phyloP scores from a whole-genome alignment of 2,329 filamentous ascomycete genomes.

The Exophiala viscosa region DNA sequence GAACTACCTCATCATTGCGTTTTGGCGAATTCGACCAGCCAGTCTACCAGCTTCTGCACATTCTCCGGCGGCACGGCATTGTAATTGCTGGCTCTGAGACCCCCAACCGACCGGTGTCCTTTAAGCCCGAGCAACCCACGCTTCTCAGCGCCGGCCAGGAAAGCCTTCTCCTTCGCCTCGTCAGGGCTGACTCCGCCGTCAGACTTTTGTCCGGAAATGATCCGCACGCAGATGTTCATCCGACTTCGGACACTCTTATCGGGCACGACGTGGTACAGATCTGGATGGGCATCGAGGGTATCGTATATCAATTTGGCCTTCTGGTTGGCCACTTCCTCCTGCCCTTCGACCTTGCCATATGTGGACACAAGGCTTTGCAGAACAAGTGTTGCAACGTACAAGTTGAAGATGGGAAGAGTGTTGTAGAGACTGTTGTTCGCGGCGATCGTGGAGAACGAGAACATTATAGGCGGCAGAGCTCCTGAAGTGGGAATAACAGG shows the following conservation, averaged over 20 bases:
- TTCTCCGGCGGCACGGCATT: slow-evolving; percentile 66
- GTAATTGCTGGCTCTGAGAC: slow-evolving; percentile 84
- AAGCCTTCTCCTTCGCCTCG: slow-evolving; percentile 65
- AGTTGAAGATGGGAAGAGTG: slow-evolving; percentile 89
- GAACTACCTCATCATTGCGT: background rate
- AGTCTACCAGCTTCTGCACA: slow-evolving; percentile 42
- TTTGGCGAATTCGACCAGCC: slow-evolving; percentile 53
- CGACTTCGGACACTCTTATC: slow-evolving; percentile 71
- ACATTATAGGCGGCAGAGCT: slow-evolving; percentile 64
- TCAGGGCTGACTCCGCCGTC: slow-evolving; percentile 41
- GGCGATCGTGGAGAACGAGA: slow-evolving; percentile 78
- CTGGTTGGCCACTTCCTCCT: slow-evolving; percentile 66
- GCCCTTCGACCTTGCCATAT: slow-evolving; percentile 69
- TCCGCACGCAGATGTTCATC: slow-evolving; percentile 94
- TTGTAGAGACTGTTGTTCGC: slow-evolving; percentile 97
- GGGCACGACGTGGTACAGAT: slow-evolving; percentile 70
- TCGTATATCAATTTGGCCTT: slow-evolving; percentile 77
- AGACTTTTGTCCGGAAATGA: slow-evolving; percentile 49
- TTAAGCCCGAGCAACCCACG: slow-evolving; percentile 74
- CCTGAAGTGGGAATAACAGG: slow-evolving; percentile 56
- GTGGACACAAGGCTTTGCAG: slow-evolving; percentile 68
- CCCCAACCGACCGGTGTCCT: slow-evolving; percentile 81
- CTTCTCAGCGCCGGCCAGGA: slow-evolving; percentile 68
- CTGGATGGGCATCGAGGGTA: slow-evolving; percentile 68
- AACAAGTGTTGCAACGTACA: slow-evolving; percentile 86